Evolutionary conservation across 306 rosid genomes (phyloP).

Genomic region (Medicago lupulina): DNA sequence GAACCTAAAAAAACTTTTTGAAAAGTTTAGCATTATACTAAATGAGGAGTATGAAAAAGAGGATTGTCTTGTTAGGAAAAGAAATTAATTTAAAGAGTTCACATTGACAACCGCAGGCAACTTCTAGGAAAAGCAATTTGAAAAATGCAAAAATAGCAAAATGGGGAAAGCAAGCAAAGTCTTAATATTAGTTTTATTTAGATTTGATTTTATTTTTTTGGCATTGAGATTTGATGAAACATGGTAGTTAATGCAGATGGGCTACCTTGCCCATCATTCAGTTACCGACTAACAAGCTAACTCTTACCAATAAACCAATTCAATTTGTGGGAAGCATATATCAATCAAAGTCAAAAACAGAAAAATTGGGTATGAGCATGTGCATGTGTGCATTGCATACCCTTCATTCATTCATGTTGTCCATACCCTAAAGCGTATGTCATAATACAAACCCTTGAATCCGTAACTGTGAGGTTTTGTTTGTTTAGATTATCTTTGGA

Average conservation of each 20-base stretch:
- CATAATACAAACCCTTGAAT: background rate
- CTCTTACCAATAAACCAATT: conserved; percentile 47
- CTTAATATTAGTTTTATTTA: background rate
- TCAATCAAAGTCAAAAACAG: conserved; percentile 55
- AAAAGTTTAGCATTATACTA: background rate
- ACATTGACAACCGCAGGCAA: background rate
- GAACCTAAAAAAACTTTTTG: background rate
- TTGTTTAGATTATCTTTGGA: background rate
- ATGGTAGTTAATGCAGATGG: conserved; percentile 65
- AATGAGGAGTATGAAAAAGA: background rate
- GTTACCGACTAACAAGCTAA: conserved; percentile 66
- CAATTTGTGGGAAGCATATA: background rate
- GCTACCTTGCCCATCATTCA: conserved; percentile 46
- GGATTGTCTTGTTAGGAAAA: conserved; percentile 13
- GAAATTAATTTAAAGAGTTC: conserved; percentile 10
- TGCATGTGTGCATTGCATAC: conserved; percentile 41
- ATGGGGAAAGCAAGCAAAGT: background rate
- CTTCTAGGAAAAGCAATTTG: background rate
- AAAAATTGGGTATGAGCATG: conserved; percentile 27
- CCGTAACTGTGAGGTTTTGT: background rate
- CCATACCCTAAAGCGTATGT: background rate
- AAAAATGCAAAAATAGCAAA: background rate
- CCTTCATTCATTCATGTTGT: conserved; percentile 10
- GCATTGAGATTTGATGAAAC: background rate
- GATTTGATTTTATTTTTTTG: no score